Conservation (phyloP, 768 basidiomycete genomes). For the Lactarius sp. region DNA sequence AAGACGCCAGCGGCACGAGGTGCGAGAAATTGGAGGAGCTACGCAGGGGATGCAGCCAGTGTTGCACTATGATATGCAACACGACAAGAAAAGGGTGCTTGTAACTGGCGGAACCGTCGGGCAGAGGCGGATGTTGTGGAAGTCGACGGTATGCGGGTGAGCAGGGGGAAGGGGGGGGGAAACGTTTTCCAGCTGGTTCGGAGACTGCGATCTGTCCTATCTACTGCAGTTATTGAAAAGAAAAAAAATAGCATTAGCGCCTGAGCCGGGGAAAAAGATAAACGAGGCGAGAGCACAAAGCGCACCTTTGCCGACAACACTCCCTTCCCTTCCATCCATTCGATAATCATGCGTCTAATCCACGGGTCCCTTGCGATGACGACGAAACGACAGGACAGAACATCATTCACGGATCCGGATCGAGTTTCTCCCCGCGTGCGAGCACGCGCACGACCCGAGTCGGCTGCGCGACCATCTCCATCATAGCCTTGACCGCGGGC, state of each 20-base stretch:
- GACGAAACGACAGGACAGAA: background rate
- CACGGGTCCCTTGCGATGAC: constrained; percentile 4
- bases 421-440: constrained; percentile 80
- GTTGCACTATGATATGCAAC: background rate
- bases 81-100: background rate
- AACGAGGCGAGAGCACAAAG: background rate
- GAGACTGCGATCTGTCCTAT: background rate
- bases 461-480: constrained; percentile 69
- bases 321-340: background rate
- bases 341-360: background rate
- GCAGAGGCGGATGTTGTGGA: background rate
- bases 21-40: background rate
- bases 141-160: background rate
- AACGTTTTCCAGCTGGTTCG: background rate
- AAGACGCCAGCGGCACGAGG: background rate
- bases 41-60: background rate
- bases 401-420: constrained; percentile 35
- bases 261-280: background rate
- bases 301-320: constrained; percentile 5
- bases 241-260: background rate
- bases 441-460: constrained; percentile 74
- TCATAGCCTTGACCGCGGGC: constrained; percentile 75
- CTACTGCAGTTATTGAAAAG: background rate
- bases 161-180: background rate
- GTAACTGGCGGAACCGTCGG: background rate